Evolutionary conservation across 495 filamentous ascomycete genomes (phyloP), one percentile per base, ranked within the genome.

Genomic region (Penicillium steckii): DNA sequence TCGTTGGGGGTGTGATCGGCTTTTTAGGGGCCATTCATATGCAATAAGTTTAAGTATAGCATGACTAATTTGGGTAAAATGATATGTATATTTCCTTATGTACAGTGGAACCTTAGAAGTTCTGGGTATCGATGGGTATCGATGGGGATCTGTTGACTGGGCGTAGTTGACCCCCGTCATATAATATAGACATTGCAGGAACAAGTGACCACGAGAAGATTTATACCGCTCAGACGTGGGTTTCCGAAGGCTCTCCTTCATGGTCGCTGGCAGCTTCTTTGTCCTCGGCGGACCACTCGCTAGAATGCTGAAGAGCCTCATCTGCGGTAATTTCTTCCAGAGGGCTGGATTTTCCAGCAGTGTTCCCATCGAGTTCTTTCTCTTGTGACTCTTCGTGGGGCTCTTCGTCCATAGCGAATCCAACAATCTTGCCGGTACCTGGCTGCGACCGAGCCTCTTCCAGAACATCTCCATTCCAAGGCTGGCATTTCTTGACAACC

Each of bases 381-480:
- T 52, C 50, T 10, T 58, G 57, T 3, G 48, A 17, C 8, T 59
- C 51, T 19, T 50, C 53, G 17, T 55, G 59, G 10, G 45, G 46
- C 26, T 65, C 63, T 12, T 58, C 73, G 19, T 85, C 80, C 19
- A 86, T 80, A 13, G 81, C 77, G 63, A 90, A 91, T 12, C 86
- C 86, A 26, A 91, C 88, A 32, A 77, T 80, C 61, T 89, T 91
- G 5, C 77, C 71, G 5, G 70, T 72, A 5, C 69, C 75, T 8
- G 77, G 70, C 25, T 79, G 68, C 18, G 78, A 78, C 2, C 68
- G 64, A 8, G 65, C 57, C 37, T 83, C 81, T 35, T 83, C 78
- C 26, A 93, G 61, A 2, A 97, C 87, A 69, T 96, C 95, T 2
- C 94, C 94, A 55, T 76, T 81, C 95, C 94, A 99, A 7, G 94